Conservation (phyloP, 1,284 basidiomycete species). For the Wolfiporia cocos region DNA sequence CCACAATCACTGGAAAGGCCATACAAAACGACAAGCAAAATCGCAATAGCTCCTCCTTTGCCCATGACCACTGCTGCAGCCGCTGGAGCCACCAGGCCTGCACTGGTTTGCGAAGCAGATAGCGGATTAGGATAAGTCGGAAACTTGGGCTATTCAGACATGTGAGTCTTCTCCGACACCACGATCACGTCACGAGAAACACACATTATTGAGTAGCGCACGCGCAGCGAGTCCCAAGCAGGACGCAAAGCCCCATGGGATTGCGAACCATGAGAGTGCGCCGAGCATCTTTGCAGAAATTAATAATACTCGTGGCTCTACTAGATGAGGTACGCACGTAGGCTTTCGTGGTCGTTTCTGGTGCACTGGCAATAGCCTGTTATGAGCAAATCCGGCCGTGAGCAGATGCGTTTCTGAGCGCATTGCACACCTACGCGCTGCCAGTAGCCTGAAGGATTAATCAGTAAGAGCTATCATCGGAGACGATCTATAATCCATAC, state of each 20-base stretch:
- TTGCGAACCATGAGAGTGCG: constrained; percentile 57
- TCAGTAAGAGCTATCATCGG: neutral
- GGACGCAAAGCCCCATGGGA: constrained; percentile 54
- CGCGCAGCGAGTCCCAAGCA: constrained; percentile 50
- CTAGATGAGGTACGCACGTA: constrained; percentile 28
- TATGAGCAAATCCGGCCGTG: no score
- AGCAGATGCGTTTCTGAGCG: no score
- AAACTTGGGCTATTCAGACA: constrained; percentile 34
- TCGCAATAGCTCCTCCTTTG: constrained; percentile 41
- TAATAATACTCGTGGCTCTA: neutral
- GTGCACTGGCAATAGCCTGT: constrained; percentile 44
- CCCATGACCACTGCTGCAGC: constrained; percentile 48
- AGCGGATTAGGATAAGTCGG: constrained; percentile 47
- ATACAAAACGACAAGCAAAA: constrained; percentile 48
- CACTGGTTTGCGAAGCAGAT: constrained; percentile 41
- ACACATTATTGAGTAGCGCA: constrained; percentile 39
- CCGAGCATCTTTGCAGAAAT: constrained; percentile 41
- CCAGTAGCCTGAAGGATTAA: constrained; percentile 49
- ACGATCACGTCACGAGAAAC: constrained; percentile 5
- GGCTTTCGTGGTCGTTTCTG: constrained; percentile 42
- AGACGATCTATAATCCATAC: constrained; percentile 17
- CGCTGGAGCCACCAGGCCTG: constrained; percentile 48
- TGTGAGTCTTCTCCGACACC: neutral
- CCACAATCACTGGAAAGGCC: constrained; percentile 10
- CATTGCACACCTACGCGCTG: constrained; percentile 37